These are phyloP conservation scores for Taphrina communis DNA, from an alignment of 1,139 yeast genomes.

Conservation along the genomic window DNA sequence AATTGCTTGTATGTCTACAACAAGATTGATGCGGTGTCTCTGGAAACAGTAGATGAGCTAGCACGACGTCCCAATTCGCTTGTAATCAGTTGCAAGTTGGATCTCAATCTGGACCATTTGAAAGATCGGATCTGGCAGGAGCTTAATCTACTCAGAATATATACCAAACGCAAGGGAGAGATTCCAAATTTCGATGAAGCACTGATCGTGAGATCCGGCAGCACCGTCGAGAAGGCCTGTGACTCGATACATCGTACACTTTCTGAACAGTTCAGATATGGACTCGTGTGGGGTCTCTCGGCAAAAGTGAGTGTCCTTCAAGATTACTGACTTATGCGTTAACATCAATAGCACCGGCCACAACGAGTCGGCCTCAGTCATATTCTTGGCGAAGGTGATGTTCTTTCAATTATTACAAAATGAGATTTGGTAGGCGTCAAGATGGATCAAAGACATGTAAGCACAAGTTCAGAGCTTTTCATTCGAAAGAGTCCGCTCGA, in stretches of 20 bases:
- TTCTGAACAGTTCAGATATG: constrained; percentile 89
- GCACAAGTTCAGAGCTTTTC: no score
- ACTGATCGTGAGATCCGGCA: constrained; percentile 79
- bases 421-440: constrained; percentile 46
- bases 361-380: constrained; percentile 93
- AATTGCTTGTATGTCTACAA: constrained; percentile 93
- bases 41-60: constrained; percentile 89
- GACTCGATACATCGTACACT: constrained; percentile 91
- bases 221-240: constrained; percentile 84
- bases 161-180: constrained; percentile 80
- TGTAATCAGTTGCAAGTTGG: constrained; percentile 90
- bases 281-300: constrained; percentile 94
- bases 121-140: constrained; percentile 94
- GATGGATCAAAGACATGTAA: no score
- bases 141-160: constrained; percentile 75
- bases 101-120: constrained; percentile 82
- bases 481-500: no score
- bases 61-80: constrained; percentile 92
- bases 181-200: constrained; percentile 85
- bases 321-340: not conserved
- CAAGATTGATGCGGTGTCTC: constrained; percentile 91
- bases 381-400: constrained; percentile 88
- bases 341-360: constrained; percentile 68
- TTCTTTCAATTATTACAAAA: constrained; percentile 85
- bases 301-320: constrained; percentile 59